Evolutionary conservation across 1,284 basidiomycete genomes (phyloP), one percentile per base, ranked within the genome.

Genomic region (Puccinia coronata): DNA sequence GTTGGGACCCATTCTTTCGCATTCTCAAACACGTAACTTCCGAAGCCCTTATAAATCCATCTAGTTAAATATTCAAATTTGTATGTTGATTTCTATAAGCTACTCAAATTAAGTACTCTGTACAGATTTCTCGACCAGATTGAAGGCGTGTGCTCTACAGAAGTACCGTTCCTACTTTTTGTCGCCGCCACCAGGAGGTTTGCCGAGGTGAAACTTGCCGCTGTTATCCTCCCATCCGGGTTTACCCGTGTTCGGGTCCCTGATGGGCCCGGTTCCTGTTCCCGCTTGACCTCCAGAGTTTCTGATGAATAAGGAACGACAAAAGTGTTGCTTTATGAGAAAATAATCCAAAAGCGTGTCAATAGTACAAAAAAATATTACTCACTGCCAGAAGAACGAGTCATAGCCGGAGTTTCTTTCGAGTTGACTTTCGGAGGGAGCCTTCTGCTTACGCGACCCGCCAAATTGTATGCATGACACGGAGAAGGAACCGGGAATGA

Each of bases 311-410:
- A n/a, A n/a, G n/a, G n/a, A n/a, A n/a, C n/a, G n/a, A n/a, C n/a
- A n/a, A n/a, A n/a, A n/a, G n/a, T n/a, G n/a, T n/a, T n/a, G n/a
- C n/a, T n/a, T n/a, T n/a, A n/a, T n/a, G n/a, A n/a, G n/a, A n/a
- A n/a, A n/a, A 1, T 25, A 70, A 70, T 20, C 3, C 23, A 20
- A 31, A 47, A 1, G 61, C 31, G 51, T 43, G 23, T 53, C 14
- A 57, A 53, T 39, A 5, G 47, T 1, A 75, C 23, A 28, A 39
- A n/a, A n/a, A n/a, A n/a, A n/a, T 57, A 57, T 14, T 43, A 78
- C 76, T 69, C 31, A 78, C 76, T 67, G 39, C 77, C 77, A 80
- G 57, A 72, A 80, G 43, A 80, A 80, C 39, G 57, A 51, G 23
- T 70, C 67, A 43, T 71, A 80, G 16, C 34, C 41, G 41, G 25